These are phyloP conservation scores for Arthrobotrys entomopaga DNA, from an alignment of 2,329 filamentous ascomycete species.

Conservation along the genomic window DNA sequence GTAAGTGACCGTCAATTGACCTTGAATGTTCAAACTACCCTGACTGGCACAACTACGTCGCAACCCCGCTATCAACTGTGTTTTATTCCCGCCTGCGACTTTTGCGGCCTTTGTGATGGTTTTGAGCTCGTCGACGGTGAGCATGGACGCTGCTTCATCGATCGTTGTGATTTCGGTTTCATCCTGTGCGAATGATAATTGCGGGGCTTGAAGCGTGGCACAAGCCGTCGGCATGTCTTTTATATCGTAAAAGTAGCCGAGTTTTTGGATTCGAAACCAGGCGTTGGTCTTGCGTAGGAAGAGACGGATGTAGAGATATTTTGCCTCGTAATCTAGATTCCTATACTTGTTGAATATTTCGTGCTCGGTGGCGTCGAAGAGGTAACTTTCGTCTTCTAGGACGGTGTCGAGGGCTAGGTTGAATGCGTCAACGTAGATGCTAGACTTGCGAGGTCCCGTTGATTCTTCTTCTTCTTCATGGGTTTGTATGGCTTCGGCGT, in stretches of 20 bases:
- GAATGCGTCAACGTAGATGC: slow-evolving; percentile 92
- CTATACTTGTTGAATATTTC: slow-evolving; percentile 81
- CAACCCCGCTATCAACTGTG: slow-evolving; percentile 70
- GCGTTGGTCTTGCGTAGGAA: slow-evolving; percentile 90
- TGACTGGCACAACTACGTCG: slow-evolving; percentile 55
- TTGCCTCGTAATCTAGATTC: slow-evolving; percentile 79
- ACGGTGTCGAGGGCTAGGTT: slow-evolving; percentile 91
- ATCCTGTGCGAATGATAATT: slow-evolving; percentile 77
- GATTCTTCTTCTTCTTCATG: slow-evolving; percentile 37
- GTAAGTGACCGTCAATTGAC: slow-evolving; percentile 56
- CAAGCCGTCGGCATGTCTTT: slow-evolving; percentile 76
- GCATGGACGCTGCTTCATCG: slow-evolving; percentile 82
- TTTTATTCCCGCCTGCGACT: slow-evolving; percentile 86
- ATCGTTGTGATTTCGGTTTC: slow-evolving; percentile 77
- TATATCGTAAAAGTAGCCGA: slow-evolving; percentile 86
- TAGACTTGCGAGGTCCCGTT: slow-evolving; percentile 35
- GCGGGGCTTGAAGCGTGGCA: slow-evolving; percentile 69
- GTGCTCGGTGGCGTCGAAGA: slow-evolving; percentile 84
- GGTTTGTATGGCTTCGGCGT: slow-evolving; percentile 27
- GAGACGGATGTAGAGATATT: slow-evolving; percentile 92
- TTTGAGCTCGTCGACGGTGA: slow-evolving; percentile 90
- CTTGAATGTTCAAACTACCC: slow-evolving; percentile 53
- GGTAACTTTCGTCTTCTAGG: slow-evolving; percentile 83
- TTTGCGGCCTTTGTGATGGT: slow-evolving; percentile 84
- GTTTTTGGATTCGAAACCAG: slow-evolving; percentile 83